Evolutionary conservation across 495 filamentous ascomycete genomes (phyloP).

Genomic region (Zalerion maritima): DNA sequence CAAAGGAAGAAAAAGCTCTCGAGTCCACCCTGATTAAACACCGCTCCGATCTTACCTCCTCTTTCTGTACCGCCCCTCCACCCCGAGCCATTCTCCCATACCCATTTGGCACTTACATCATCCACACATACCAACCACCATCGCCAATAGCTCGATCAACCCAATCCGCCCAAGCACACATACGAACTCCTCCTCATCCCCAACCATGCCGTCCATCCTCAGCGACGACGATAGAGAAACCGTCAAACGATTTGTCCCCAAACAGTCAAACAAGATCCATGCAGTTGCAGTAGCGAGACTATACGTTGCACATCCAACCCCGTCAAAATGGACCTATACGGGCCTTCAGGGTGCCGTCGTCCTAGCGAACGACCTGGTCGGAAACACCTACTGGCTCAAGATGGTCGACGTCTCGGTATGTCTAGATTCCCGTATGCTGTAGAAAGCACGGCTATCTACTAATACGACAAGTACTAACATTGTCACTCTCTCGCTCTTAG

Average conservation of each 20-base stretch:
- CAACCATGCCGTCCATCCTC: conserved; percentile 73
- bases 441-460: conserved; percentile 4
- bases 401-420: conserved; percentile 89
- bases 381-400: conserved; percentile 93
- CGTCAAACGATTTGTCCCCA: conserved; percentile 82
- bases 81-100: conserved; percentile 4
- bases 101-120: conserved; percentile 1
- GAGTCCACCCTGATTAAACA: background rate
- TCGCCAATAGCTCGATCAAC: conserved; percentile 5
- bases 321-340: conserved; percentile 80
- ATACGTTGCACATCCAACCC: conserved; percentile 83
- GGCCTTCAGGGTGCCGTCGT: conserved; percentile 90
- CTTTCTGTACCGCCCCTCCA: conserved; percentile 7
- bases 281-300: conserved; percentile 86
- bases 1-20: background rate
- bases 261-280: conserved; percentile 86
- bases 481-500: conserved; percentile 29
- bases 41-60: conserved; percentile 1
- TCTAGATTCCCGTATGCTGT: conserved; percentile 8
- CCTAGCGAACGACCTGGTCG: conserved; percentile 83
- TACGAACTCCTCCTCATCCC: conserved; percentile 2
- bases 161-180: conserved; percentile 1
- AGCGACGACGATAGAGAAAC: conserved; percentile 84
- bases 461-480: conserved; percentile 1
- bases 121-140: background rate